phyloP scores from a whole-genome alignment of 108 stramenopile genomes.

The Ochromonas danica region DNA sequence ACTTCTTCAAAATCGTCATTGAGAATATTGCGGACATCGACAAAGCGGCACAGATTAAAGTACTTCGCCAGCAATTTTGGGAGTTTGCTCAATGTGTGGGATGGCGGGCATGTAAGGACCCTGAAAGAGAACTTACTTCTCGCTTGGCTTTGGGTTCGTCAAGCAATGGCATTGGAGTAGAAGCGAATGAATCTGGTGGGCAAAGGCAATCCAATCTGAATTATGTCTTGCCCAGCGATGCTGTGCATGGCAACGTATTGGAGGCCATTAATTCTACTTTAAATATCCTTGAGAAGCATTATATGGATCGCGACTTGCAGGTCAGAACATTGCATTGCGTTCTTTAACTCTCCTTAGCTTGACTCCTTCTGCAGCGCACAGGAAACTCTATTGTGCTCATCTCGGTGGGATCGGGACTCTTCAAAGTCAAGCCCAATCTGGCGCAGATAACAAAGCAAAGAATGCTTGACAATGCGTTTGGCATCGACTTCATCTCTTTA shows the following conservation, averaged over 20 bases:
- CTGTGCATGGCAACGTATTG: constrained; percentile 87
- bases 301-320: constrained; percentile 75
- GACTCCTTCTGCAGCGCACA: constrained; percentile 79
- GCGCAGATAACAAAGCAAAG: constrained; percentile 93
- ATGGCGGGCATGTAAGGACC: constrained; percentile 61
- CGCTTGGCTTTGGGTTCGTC: not conserved
- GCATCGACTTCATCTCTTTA: constrained; percentile 92
- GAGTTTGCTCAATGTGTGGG: constrained; percentile 73
- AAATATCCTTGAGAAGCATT: constrained; percentile 91
- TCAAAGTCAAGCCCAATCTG: constrained; percentile 49
- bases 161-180: not conserved
- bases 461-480: constrained; percentile 99
- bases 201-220: constrained; percentile 45
- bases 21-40: constrained; percentile 82
- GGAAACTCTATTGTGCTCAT: constrained; percentile 92
- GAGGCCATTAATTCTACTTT: constrained; percentile 96
- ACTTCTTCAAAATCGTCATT: constrained; percentile 61
- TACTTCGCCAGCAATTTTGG: constrained; percentile 79
- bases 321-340: not conserved
- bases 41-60: constrained; percentile 68
- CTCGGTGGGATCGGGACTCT: constrained; percentile 86
- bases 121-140: too few species aligned
- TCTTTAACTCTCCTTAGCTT: too few species aligned
- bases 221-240: constrained; percentile 63
- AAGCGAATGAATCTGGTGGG: not conserved